Base-by-base conservation (phyloP, 805 yeast genomes). In the Candida broadrunensis region DNA sequence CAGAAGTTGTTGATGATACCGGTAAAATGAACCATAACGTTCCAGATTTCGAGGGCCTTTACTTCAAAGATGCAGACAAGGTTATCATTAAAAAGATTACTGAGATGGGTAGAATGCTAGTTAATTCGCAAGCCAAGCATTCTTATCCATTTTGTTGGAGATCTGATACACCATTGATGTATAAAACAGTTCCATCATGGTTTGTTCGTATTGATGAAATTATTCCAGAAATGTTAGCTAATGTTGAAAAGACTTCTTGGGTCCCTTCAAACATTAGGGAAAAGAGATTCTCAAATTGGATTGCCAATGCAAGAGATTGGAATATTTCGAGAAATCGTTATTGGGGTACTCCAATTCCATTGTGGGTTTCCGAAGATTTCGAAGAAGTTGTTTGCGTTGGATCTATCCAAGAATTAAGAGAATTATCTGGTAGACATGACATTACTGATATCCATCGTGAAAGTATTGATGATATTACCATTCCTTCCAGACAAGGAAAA, bases 71-170 rank as follows among this genome's bases (percentile, higher is more conserved):
- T 57, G 97, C 98, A 35, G 99, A 93, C 67, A 82, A 88, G 55
- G 76, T 79, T 56, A 91, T 93, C 61, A 88, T 93, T 65, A 90
- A 88, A 68, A 70, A 78, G 49, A 75, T 93, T 61, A 86, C 93
- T 44, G 86, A 80, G 39, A 64, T 73, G 30, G 98, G 96, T 38
- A 78, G 83, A 50, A 52, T 93, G 27, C 72, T 93, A 49, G 77
- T 81, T 33, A 84, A 82, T 43, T 72, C 88, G 33, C 98, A 93
- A 74, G 76, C 90, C 51, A 82, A 83, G 70, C 99, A 93, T 77
- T 85, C 95, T 65, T 93, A 93, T 68, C 99, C 99, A 56, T 93
- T 93, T 85, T 93, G 99, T 74, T 93, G 99, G 99, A 85, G 99
- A 79, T 91, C 98, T 3, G 99, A 93, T 62, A 93, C 99, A 23